A percentile compares a stretch with the other conserved stretches of the same genome.
These are phyloP conservation scores for Tricholoma terreum DNA, from an alignment of 768 basidiomycete genomes.

Conservation along the genomic window DNA sequence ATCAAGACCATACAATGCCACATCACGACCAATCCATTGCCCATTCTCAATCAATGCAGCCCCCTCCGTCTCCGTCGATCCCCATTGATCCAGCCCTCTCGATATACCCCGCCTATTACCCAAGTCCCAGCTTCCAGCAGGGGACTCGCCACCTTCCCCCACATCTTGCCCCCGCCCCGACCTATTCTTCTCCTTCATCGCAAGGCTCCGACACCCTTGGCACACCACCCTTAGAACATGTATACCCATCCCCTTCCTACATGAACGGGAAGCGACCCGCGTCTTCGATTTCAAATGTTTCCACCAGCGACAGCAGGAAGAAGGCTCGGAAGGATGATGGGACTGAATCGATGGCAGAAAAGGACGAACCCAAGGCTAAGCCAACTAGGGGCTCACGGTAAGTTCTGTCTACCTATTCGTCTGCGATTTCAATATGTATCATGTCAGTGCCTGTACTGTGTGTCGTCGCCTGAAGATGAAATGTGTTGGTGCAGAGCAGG, in stretches of 20 bases:
- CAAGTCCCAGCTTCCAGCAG: constrained; percentile 44
- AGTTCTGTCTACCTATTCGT: constrained; percentile 15
- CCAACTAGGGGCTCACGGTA: constrained; percentile 84
- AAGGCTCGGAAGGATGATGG: constrained; percentile 63
- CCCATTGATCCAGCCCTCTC: constrained; percentile 71
- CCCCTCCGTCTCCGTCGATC: constrained; percentile 50
- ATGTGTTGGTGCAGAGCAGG: constrained; percentile 86
- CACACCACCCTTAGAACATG: constrained; percentile 66
- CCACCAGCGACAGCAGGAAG: constrained; percentile 46
- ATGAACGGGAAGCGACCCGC: constrained; percentile 67
- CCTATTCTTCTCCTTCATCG: constrained; percentile 75
- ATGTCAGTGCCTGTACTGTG: constrained; percentile 81
- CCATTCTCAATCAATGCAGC: constrained; percentile 49
- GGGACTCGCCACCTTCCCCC: constrained; percentile 47
- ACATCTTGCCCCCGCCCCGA: constrained; percentile 54
- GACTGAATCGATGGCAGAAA: constrained; percentile 44
- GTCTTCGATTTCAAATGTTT: constrained; percentile 41
- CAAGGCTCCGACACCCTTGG: constrained; percentile 76
- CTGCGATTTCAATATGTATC: constrained; percentile 10
- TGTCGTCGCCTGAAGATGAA: constrained; percentile 94
- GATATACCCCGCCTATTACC: constrained; percentile 66
- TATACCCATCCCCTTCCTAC: constrained; percentile 49
- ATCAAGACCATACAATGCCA: constrained; percentile 41
- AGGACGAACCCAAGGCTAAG: constrained; percentile 73
- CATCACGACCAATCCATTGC: constrained; percentile 40